Conservation (phyloP, 768 basidiomycete genomes). For the Gloeostereum incarnatum region DNA sequence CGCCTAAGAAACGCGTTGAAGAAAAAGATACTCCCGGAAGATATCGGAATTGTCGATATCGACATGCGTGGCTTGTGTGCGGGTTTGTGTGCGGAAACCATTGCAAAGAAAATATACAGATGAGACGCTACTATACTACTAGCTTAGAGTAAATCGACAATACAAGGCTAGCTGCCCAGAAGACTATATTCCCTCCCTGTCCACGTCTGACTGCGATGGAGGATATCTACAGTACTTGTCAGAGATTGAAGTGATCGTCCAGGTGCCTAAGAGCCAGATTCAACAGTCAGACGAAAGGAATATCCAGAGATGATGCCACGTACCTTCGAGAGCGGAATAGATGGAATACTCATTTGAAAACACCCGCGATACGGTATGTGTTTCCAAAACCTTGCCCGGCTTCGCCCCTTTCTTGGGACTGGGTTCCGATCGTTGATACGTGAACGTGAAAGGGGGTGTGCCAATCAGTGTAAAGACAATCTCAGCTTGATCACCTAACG, state of each 20-base stretch:
- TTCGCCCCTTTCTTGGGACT: constrained; percentile 58
- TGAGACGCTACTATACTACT: no score
- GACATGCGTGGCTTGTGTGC: no score
- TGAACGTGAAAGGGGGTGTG: constrained; percentile 94
- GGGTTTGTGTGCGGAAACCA: no score
- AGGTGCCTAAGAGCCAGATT: constrained; percentile 51
- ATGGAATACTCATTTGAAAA: constrained; percentile 76
- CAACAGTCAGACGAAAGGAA: constrained; percentile 2
- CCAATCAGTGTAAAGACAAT: constrained; percentile 87
- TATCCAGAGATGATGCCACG: constrained; percentile 10
- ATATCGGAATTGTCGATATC: no score
- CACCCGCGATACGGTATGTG: constrained; percentile 81
- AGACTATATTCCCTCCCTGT: no score
- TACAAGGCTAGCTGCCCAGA: no score
- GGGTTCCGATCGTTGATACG: constrained; percentile 80
- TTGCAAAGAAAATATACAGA: no score
- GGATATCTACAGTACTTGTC: constrained; percentile 91
- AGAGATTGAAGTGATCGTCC: constrained; percentile 88
- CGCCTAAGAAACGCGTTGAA: no score
- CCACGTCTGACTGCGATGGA: constrained; percentile 46
- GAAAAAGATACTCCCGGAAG: no score
- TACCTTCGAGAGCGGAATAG: constrained; percentile 86
- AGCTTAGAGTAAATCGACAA: no score
- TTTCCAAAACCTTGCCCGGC: constrained; percentile 76
- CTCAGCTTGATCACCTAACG: constrained; percentile 81